These are phyloP conservation scores for Candida easanensis DNA, from an alignment of 805 yeast genomes.

Conservation along the genomic window DNA sequence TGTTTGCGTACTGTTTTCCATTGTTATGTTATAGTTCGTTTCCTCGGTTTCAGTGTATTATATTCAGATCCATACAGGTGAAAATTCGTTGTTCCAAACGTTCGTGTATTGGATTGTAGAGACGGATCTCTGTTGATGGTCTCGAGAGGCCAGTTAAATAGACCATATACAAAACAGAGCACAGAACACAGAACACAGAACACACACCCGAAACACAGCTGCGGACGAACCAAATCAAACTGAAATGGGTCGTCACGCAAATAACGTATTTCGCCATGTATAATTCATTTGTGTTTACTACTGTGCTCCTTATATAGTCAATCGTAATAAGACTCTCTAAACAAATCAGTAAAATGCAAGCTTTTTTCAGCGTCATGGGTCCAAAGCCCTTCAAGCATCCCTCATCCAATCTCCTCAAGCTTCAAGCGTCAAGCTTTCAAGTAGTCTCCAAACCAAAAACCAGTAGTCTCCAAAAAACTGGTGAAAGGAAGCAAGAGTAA, in stretches of 20 bases:
- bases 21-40: too few relatives aligned
- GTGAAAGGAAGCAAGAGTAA: background rate
- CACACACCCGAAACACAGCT: slow-evolving; percentile 3
- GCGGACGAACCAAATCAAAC: slow-evolving; percentile 1
- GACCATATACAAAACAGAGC: too few relatives aligned
- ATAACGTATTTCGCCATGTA: background rate
- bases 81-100: too few relatives aligned
- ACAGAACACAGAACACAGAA: slow-evolving; percentile 3
- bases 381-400: background rate
- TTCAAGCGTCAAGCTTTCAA: slow-evolving; percentile 1
- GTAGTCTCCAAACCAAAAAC: background rate
- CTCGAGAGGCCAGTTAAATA: too few relatives aligned
- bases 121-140: too few relatives aligned
- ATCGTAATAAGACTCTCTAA: slow-evolving; percentile 8
- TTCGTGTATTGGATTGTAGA: too few relatives aligned
- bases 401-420: slow-evolving; percentile 5
- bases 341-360: slow-evolving; percentile 2
- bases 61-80: too few relatives aligned
- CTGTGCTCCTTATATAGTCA: slow-evolving; percentile 4
- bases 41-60: too few relatives aligned
- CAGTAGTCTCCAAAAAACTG: background rate
- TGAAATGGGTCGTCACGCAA: slow-evolving; percentile 8
- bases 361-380: background rate
- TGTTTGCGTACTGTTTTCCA: background rate
- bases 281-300: slow-evolving; percentile 7